Conservation (phyloP, 2,329 filamentous ascomycete genomes). For the Pseudocercospora ulei region DNA sequence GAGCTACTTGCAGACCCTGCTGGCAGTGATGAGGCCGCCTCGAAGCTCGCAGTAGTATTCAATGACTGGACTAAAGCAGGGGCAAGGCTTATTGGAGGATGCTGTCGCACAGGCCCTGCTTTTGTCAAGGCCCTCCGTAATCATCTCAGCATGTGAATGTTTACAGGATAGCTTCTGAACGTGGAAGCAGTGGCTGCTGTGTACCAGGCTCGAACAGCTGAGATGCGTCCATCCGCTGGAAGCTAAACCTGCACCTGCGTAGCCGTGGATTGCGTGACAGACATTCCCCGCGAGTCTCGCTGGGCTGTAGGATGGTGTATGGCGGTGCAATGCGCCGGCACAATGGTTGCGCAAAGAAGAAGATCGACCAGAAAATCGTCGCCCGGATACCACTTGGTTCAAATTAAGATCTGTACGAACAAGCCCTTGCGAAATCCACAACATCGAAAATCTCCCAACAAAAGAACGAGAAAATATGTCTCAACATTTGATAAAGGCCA, state of each 20-base stretch:
- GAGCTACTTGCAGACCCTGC: conserved; percentile 27
- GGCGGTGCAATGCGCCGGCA: conserved; percentile 4
- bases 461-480: conserved; percentile 51
- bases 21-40: conserved; percentile 17
- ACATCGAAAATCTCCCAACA: conserved; percentile 48
- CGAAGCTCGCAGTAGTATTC: conserved; percentile 12
- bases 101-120: conserved; percentile 40
- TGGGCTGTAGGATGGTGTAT: conserved; percentile 10
- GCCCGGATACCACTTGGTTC: no score
- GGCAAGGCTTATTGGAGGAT: conserved; percentile 41
- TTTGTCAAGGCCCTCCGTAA: conserved; percentile 17
- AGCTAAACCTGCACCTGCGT: conserved; percentile 9
- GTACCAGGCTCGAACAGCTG: conserved; percentile 1
- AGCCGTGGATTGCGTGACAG: conserved; percentile 13
- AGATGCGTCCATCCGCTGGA: conserved; percentile 1
- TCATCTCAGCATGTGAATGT: conserved; percentile 6
- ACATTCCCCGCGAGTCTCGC: conserved; percentile 6
- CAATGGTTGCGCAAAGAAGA: background rate
- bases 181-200: background rate
- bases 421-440: conserved; percentile 15
- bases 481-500: conserved; percentile 55
- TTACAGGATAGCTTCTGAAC: background rate
- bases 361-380: background rate
- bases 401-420: background rate
- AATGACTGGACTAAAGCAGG: conserved; percentile 33